These are phyloP conservation scores for Saprolegnia diclina DNA, from an alignment of 352 stramenopile genomes.

Conservation along the genomic window DNA sequence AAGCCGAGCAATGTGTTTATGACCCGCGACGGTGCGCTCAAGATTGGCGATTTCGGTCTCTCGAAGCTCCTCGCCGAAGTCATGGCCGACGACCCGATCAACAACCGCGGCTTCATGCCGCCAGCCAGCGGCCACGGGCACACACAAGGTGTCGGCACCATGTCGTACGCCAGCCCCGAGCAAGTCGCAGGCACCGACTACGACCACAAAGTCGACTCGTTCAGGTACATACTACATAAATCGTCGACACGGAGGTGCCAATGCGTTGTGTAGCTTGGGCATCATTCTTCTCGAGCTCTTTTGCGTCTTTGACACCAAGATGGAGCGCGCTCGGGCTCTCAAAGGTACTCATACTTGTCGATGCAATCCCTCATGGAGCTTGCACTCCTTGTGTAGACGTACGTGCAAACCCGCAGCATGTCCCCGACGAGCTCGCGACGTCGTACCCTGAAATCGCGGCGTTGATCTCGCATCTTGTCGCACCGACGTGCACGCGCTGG, in stretches of 20 bases:
- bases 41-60: slow-evolving; percentile 30
- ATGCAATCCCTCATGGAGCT: neutral
- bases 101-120: neutral
- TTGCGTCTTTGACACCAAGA: slow-evolving; percentile 21
- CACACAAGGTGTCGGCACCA: slow-evolving; percentile 27
- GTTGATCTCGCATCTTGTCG: slow-evolving; percentile 16
- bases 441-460: slow-evolving; percentile 20
- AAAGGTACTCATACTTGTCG: neutral
- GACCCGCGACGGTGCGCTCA: slow-evolving; percentile 21
- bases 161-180: slow-evolving; percentile 27
- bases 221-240: slow-evolving; percentile 1
- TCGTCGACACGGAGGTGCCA: neutral
- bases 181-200: slow-evolving; percentile 24
- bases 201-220: slow-evolving; percentile 26
- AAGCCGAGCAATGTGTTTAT: slow-evolving; percentile 29
- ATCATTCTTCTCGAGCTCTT: slow-evolving; percentile 29
- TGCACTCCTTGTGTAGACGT: slow-evolving; percentile 1
- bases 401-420: neutral
- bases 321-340: slow-evolving; percentile 23
- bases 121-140: neutral
- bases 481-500: slow-evolving; percentile 6
- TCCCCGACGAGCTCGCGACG: neutral
- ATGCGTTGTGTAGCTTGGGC: slow-evolving; percentile 8
- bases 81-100: slow-evolving; percentile 2
- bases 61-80: slow-evolving; percentile 26